Base-by-base conservation (phyloP, 306 rosid species). In the Ziziphus jujuba region DNA sequence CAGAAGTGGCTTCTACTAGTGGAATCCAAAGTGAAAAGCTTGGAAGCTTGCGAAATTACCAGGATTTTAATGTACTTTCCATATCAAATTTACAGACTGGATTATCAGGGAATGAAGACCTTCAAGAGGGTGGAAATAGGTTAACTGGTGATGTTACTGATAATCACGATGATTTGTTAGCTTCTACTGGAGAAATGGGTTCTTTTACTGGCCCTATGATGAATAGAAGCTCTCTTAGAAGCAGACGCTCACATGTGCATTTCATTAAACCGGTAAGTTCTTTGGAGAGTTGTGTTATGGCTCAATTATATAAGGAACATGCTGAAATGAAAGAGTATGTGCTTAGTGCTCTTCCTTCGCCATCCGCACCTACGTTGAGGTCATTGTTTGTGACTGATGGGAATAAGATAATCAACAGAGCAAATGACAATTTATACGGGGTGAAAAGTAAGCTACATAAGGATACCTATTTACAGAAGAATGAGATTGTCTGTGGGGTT, bases 251-350 rank as follows among this genome's bases (percentile, higher is more conserved):
- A 48, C 19, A 70, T 60, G 69, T 77, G 53, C 75, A 68, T 56
- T 59, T 56, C 58, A 22, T 55, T 65, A 84, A 63, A 80, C 91
- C 95, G 0, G 59, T 72, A 34, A 88, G 62, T 78, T 88, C 97
- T 23, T 75, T 91, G 50, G 91, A 88, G 65, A 81, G 96, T 83
- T 88, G 97, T 72, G 84, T 86, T 44, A 59, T 87, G 89, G 89
- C 95, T 78, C 92, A 90, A 65, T 82, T 85, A 15, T 85, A 76
- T 79, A 85, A 69, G 52, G 92, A 87, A 66, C 89, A 61, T 53
- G 75, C 82, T 53, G 81, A 84, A 73, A 72, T 80, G 71, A 84
- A 84, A 71, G 86, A 87, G 61, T 77, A 67, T 62, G 78, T 74
- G 65, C 78, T 84, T 63, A 73, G 77, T 57, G 75, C 85, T 63